A percentile compares a stretch with the other conserved stretches of the same genome.
These are phyloP conservation scores for Colletotrichum lentis DNA, from an alignment of 2,329 filamentous ascomycete genomes.

Conservation along the genomic window DNA sequence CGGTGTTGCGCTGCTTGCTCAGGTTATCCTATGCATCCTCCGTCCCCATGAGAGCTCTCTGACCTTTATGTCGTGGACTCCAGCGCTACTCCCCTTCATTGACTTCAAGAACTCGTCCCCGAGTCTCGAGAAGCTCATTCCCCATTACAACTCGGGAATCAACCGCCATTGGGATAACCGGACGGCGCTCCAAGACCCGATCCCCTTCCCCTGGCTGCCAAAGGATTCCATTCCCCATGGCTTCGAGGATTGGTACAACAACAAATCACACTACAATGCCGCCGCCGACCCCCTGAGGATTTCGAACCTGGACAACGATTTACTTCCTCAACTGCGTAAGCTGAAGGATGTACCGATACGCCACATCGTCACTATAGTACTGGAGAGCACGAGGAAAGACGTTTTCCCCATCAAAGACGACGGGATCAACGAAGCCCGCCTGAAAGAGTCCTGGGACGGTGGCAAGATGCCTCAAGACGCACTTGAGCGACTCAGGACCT, in stretches of 20 bases:
- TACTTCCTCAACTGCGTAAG: conserved; percentile 38
- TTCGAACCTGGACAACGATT: conserved; percentile 45
- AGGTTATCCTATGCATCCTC: conserved; percentile 26
- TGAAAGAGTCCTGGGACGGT: conserved; percentile 39
- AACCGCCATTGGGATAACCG: conserved; percentile 43
- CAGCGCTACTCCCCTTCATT: conserved; percentile 46
- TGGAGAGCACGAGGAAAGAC: conserved; percentile 50
- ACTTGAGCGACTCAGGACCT: conserved; percentile 39
- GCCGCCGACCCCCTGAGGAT: conserved; percentile 46
- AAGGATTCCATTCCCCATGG: conserved; percentile 30
- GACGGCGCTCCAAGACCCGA: conserved; percentile 42
- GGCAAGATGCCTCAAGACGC: conserved; percentile 44
- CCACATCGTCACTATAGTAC: conserved; percentile 48
- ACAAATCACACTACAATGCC: conserved; percentile 44
- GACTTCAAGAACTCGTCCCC: conserved; percentile 45
- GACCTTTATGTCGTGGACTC: conserved; percentile 49
- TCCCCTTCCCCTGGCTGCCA: conserved; percentile 44
- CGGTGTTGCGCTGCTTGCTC: neutral
- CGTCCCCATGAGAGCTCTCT: conserved; percentile 46
- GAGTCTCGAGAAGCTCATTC: conserved; percentile 41
- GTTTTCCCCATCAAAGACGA: conserved; percentile 49
- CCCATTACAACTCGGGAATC: conserved; percentile 40
- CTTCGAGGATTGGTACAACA: conserved; percentile 44
- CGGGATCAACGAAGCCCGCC: conserved; percentile 43
- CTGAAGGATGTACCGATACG: conserved; percentile 43